Base-by-base conservation (phyloP, 2,329 filamentous ascomycete genomes). In the Magnaporthiopsis rhizophila region DNA sequence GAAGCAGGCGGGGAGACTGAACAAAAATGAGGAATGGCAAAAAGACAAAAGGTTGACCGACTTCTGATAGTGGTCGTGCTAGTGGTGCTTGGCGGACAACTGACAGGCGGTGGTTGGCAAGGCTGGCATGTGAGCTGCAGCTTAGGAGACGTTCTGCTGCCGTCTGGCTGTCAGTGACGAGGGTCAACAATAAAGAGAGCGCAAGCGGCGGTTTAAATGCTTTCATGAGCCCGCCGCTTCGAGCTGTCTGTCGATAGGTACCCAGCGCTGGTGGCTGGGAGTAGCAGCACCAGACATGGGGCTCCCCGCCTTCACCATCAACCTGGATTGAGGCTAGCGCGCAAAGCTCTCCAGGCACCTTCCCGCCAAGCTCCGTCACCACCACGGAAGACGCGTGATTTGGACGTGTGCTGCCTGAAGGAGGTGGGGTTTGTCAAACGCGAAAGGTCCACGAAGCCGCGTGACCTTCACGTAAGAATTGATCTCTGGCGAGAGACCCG, bases 361-460 rank as follows among this genome's bases (percentile, higher is more conserved):
- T 53, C 18, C 18, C 18, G 45, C 21, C 18, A 53, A 53, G 45
- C 3, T 21, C 7, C 45, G 45, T 53, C 45, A 24, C 45, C n/a
- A 9, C 18, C n/a, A 2, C 7, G 21, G 45, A 53, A 53, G n/a
- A 21, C 24, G 26, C 57, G 57, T 30, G n/a, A 15, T 7, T 24
- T 28, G 8, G 57, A 12, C 57, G 57, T 58, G 57, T 58, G 57
- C 30, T 58, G 57, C 57, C 57, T 58, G 36, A 32, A n/a, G 59
- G 6, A 8, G 59, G 24, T 12, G 21, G 59, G 59, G 34, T 61
- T 15, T 32, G n/a, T 24, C 59, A 50, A 50, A 53, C 59, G 59
- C 59, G 59, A 61, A 45, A 61, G n/a, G 18, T 0, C 18, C 59
- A 45, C 59, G 34, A 61, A 50, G 59, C 53, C 59, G 30, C 28